A percentile compares a stretch with the other conserved stretches of the same genome.
These are phyloP conservation scores for Chrysopogon serrulatus DNA, from an alignment of 176 grass and related monocot genomes.

Conservation along the genomic window DNA sequence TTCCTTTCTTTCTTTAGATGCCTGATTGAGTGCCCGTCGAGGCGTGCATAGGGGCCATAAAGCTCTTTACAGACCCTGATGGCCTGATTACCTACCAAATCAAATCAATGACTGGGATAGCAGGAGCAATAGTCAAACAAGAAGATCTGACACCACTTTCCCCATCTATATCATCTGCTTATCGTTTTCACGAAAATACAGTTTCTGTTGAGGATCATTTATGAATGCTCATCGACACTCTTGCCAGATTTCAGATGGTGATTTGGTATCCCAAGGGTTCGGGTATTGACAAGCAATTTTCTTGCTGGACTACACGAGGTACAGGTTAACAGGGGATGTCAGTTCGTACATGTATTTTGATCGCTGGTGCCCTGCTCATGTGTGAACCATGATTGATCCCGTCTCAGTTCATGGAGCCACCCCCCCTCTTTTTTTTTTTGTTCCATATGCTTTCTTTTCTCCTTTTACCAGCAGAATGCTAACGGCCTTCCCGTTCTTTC, in stretches of 20 bases:
- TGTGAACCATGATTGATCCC: neutral
- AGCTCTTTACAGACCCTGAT: neutral
- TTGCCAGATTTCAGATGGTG: constrained; percentile 26
- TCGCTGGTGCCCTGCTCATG: neutral
- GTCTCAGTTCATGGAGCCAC: neutral
- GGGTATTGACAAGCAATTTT: neutral
- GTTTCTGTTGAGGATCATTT: neutral
- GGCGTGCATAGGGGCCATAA: neutral
- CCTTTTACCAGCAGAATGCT: neutral
- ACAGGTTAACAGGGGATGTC: neutral
- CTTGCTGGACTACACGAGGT: constrained; percentile 1
- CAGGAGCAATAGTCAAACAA: neutral
- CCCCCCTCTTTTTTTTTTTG: neutral
- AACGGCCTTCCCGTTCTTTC: neutral
- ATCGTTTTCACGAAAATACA: neutral
- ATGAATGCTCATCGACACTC: neutral
- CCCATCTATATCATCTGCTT: neutral
- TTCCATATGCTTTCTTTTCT: neutral
- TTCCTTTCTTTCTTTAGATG: constrained; percentile 4
- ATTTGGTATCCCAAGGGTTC: neutral
- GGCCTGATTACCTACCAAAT: neutral
- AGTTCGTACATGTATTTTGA: neutral
- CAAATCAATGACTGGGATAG: neutral
- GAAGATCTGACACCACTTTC: neutral
- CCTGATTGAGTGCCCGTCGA: neutral